These are phyloP conservation scores for Manihot esculenta DNA, from an alignment of 441 rosid species.

Conservation along the genomic window DNA sequence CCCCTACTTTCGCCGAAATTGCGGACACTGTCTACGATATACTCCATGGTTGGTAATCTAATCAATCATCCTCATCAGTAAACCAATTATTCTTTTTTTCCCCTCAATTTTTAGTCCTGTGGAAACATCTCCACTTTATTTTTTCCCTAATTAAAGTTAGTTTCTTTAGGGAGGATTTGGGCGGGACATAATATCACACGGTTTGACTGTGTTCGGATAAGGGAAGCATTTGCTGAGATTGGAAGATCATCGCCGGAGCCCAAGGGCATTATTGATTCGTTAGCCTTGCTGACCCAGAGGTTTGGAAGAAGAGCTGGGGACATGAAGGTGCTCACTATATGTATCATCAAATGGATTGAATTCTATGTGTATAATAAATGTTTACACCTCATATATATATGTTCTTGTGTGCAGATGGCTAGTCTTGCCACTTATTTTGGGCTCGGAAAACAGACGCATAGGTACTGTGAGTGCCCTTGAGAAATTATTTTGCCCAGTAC, in stretches of 20 bases:
- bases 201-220: slow-evolving; percentile 75
- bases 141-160: too few species aligned
- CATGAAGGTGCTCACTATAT: slow-evolving; percentile 54
- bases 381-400: neutral
- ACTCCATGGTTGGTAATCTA: slow-evolving; percentile 53
- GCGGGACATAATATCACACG: slow-evolving; percentile 88
- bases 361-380: too few species aligned
- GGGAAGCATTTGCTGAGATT: slow-evolving; percentile 62
- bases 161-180: slow-evolving; percentile 74
- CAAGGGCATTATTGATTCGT: slow-evolving; percentile 69
- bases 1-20: slow-evolving; percentile 65
- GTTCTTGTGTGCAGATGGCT: slow-evolving; percentile 64
- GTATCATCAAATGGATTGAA: too few species aligned
- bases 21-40: slow-evolving; percentile 72
- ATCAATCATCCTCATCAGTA: neutral
- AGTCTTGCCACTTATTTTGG: slow-evolving; percentile 81
- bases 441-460: slow-evolving; percentile 76
- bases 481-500: slow-evolving; percentile 1
- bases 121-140: too few species aligned
- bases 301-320: slow-evolving; percentile 92
- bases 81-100: neutral
- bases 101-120: too few species aligned
- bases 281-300: slow-evolving; percentile 64
- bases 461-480: slow-evolving; percentile 36
- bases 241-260: slow-evolving; percentile 77